Percentiles rank a stretch among this genome's conserved stretches.
These are phyloP conservation scores for Bruguiera hainesii DNA, from an alignment of 441 rosid genomes.

Conservation along the genomic window DNA sequence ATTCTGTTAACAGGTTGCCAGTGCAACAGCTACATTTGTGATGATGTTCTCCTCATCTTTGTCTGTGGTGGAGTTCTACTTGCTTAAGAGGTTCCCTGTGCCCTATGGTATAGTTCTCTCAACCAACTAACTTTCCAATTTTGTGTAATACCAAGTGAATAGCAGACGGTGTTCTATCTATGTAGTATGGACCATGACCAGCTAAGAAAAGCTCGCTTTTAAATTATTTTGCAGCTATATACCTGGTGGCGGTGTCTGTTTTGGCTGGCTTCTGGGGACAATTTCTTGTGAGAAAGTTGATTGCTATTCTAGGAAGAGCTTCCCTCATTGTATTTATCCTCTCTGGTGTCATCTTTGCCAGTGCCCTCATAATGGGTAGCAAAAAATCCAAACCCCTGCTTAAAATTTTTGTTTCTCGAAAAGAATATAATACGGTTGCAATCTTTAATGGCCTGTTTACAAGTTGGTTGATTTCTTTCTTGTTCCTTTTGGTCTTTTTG, in stretches of 20 bases:
- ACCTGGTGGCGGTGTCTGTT: slow-evolving; percentile 59
- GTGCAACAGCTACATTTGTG: slow-evolving; percentile 94
- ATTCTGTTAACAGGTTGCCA: slow-evolving; percentile 55
- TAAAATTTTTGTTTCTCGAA: not conserved
- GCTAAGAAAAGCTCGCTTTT: not conserved
- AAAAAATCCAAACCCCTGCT: not conserved
- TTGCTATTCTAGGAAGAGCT: slow-evolving; percentile 57
- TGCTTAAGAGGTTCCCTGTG: slow-evolving; percentile 89
- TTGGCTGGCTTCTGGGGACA: slow-evolving; percentile 96
- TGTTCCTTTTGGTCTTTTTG: slow-evolving; percentile 6
- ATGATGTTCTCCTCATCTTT: slow-evolving; percentile 95
- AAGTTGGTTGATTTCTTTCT: not conserved
- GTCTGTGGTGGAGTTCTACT: slow-evolving; percentile 88
- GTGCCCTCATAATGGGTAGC: slow-evolving; percentile 84
- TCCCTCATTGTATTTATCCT: slow-evolving; percentile 74
- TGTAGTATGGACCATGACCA: not conserved
- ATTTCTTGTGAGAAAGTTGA: slow-evolving; percentile 60
- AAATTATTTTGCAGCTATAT: slow-evolving; percentile 45
- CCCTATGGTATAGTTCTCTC: slow-evolving; percentile 56
- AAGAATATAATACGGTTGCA: not conserved
- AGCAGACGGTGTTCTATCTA: not conserved
- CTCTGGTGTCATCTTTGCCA: slow-evolving; percentile 75
- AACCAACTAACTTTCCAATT: not conserved
- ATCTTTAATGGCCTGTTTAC: not conserved
- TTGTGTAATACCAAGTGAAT: not conserved